These are phyloP conservation scores for Eucalyptus polybractea DNA, from an alignment of 345 rosid species.

Conservation along the genomic window DNA sequence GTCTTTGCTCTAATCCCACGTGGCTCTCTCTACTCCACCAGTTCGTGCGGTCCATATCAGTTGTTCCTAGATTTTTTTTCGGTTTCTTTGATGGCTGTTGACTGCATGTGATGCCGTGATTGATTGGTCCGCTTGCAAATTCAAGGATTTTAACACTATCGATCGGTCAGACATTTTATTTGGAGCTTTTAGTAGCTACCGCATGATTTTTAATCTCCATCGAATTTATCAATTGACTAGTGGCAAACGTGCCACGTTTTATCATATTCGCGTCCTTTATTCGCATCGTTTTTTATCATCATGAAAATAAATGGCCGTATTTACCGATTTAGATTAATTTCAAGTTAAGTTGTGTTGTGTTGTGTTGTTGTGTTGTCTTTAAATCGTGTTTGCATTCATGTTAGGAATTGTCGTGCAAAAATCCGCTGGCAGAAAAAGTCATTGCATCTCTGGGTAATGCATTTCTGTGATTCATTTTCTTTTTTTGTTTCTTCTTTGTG, in stretches of 20 bases:
- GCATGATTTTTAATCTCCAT: neutral
- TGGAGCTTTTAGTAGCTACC: neutral
- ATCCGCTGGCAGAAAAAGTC: neutral
- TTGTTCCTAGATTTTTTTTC: neutral
- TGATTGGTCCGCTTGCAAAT: neutral
- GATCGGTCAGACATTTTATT: neutral
- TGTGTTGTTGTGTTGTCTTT: neutral
- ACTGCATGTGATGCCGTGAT: neutral
- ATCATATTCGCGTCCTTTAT: neutral
- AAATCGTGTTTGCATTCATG: neutral
- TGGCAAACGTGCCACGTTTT: neutral
- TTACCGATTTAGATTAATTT: neutral
- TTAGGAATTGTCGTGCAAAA: neutral
- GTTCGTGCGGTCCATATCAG: neutral
- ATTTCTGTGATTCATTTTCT: neutral
- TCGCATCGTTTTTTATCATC: neutral
- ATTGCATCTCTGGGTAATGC: neutral
- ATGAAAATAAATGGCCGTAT: fast-evolving
- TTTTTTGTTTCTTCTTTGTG: neutral
- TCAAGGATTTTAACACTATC: neutral
- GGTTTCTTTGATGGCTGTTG: neutral
- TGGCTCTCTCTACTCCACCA: neutral
- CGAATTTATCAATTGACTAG: neutral
- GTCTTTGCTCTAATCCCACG: neutral
- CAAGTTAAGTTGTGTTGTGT: neutral